Evolutionary conservation across 352 stramenopile genomes (phyloP), one percentile per base, ranked within the genome.

Genomic region (Plasmopara halstedii): DNA sequence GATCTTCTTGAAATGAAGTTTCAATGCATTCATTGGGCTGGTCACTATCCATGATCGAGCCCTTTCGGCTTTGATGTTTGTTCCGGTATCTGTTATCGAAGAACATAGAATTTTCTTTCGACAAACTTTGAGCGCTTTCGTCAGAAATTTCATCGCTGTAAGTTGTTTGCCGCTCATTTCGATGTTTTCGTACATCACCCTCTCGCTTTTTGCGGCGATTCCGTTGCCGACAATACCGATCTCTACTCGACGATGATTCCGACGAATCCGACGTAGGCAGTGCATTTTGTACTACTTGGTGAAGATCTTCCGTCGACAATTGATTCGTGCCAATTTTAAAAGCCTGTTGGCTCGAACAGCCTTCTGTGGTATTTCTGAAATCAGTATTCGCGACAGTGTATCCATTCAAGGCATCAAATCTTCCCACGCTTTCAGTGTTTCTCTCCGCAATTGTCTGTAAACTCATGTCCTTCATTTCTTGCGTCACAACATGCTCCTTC

Each of bases 231-330:
- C 19, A 42, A 19, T 11, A 36, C 15, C 58, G 51, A 22, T 64
- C 37, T 15, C 67, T 54, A 9, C 58, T 60, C 0, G 57, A 66
- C 1, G 54, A 50, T 7, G 56, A 63, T 27, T 75, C 64, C 0
- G 67, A 78, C 19, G 62, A 65, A 20, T 71, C 57, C 1, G 58
- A 67, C 0, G 57, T 56, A 10, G 64, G 67, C 3, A 78, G 26
- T 1, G 62, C 64, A 11, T 78, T 62, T 6, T 69, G 51, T 6
- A 62, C 52, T 22, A 73, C 67, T 42, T 46, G 33, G 2, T 56
- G 27, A 10, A 61, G n/a, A 0, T 61, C 59, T 15, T 67, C 48
- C 10, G 56, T 37, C 1, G 49, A 61, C 23, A 65, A 31, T 8
- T 32, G 46, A 11, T 45, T 64, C 19, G 52, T 59, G 0, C 53